These are phyloP conservation scores for Cutaneotrichosporon cutaneum DNA, from an alignment of 1,284 basidiomycete species.

Conservation along the genomic window DNA sequence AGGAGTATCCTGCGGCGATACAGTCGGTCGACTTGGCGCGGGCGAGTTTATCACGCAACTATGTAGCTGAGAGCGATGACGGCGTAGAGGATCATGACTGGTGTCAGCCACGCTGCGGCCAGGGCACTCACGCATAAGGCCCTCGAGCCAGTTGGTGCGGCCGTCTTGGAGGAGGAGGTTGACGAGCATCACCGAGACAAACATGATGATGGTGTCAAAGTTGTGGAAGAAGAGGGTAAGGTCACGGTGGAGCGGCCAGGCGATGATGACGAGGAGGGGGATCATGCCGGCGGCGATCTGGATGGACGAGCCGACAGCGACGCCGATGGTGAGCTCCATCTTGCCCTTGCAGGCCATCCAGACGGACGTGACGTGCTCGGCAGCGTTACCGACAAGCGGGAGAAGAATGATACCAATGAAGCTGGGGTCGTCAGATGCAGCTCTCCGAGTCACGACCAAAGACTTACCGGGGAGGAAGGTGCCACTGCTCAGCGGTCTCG, in stretches of 20 bases:
- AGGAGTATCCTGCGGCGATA: not conserved
- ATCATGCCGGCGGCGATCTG: constrained; percentile 88
- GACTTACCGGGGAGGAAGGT: constrained; percentile 67
- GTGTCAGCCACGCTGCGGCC: constrained; percentile 34
- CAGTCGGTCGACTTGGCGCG: not conserved
- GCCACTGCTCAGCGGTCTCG: constrained; percentile 74
- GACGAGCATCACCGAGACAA: constrained; percentile 78
- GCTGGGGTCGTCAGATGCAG: constrained; percentile 22
- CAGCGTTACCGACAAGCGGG: constrained; percentile 66
- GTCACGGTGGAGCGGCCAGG: constrained; percentile 66
- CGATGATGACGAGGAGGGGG: constrained; percentile 76
- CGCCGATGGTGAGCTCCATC: constrained; percentile 73
- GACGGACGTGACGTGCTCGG: constrained; percentile 70
- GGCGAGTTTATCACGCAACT: not conserved
- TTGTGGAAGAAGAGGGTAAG: constrained; percentile 74
- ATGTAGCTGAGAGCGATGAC: constrained; percentile 20
- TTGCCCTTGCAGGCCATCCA: constrained; percentile 83
- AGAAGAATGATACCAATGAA: constrained; percentile 57
- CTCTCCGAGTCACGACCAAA: not conserved
- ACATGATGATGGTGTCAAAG: constrained; percentile 72
- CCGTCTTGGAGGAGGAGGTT: constrained; percentile 73
- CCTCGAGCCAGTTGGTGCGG: constrained; percentile 84
- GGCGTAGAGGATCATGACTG: constrained; percentile 33
- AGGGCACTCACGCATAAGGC: constrained; percentile 59
- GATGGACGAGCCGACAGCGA: constrained; percentile 86